These are phyloP conservation scores for Mortierella sp. DNA, from an alignment of 371 early-diverging fungal genomes.

Conservation along the genomic window DNA sequence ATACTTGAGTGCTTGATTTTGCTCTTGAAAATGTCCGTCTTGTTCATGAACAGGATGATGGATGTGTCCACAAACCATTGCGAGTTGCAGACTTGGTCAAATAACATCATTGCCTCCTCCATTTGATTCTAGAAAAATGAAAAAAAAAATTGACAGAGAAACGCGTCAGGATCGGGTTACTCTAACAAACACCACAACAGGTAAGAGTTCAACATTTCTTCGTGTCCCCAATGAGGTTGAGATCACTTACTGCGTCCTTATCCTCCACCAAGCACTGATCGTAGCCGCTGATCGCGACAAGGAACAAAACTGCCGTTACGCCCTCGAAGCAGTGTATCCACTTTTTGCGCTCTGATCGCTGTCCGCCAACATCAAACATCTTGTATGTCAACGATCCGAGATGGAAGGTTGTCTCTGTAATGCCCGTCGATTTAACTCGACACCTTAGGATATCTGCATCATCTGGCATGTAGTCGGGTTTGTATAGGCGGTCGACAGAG, in stretches of 20 bases:
- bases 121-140: conserved; percentile 64
- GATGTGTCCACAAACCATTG: conserved; percentile 93
- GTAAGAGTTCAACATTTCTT: too few relatives aligned
- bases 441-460: conserved; percentile 89
- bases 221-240: conserved; percentile 24
- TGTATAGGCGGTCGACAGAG: conserved; percentile 83
- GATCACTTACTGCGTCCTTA: conserved; percentile 83
- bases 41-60: conserved; percentile 95
- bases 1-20: conserved; percentile 85
- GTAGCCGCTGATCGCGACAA: conserved; percentile 93
- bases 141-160: not conserved
- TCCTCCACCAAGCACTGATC: conserved; percentile 95
- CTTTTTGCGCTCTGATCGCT: conserved; percentile 90
- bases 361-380: conserved; percentile 96
- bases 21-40: conserved; percentile 93
- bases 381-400: conserved; percentile 82
- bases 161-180: too few relatives aligned
- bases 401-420: conserved; percentile 87
- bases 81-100: conserved; percentile 95
- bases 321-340: conserved; percentile 96
- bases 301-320: conserved; percentile 92
- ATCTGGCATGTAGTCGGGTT: conserved; percentile 79
- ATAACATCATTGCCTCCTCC: conserved; percentile 94
- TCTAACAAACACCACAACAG: not conserved
- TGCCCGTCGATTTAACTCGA: conserved; percentile 87